Percentiles rank a stretch among this genome's conserved stretches.
Conservation (phyloP, 2,329 filamentous ascomycete genomes). For the Endoconidiophora polonica region DNA sequence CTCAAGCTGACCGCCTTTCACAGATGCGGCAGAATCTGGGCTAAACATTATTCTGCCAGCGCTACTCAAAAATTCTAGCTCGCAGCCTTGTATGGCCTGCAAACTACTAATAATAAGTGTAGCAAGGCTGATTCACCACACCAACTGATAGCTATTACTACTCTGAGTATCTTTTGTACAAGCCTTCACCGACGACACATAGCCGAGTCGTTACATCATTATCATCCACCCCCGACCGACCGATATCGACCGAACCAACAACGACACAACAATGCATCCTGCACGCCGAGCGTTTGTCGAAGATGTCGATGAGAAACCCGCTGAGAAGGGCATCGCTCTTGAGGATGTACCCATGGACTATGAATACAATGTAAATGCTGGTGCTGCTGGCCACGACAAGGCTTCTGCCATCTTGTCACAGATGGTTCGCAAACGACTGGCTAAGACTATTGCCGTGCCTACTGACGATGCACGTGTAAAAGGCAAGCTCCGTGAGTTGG, state of each 20-base stretch:
- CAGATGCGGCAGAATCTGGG: neutral
- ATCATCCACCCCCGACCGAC: neutral
- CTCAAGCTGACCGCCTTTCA: neutral
- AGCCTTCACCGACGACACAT: neutral
- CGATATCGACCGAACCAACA: neutral
- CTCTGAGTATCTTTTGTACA: neutral
- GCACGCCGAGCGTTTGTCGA: conserved; percentile 88
- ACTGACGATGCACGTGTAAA: conserved; percentile 86
- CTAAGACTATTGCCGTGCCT: conserved; percentile 76
- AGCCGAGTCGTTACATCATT: neutral
- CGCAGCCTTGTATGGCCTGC: neutral
- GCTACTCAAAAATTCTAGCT: neutral
- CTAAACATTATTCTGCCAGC: conserved; percentile 2
- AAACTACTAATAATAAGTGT: neutral
- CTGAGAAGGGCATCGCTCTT: conserved; percentile 25
- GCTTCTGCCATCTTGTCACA: conserved; percentile 74
- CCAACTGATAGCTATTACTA: neutral
- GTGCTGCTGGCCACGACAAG: conserved; percentile 52
- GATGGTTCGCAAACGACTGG: conserved; percentile 79
- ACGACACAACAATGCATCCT: conserved; percentile 55
- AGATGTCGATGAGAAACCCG: conserved; percentile 45
- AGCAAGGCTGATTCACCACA: neutral
- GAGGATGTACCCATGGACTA: conserved; percentile 48
- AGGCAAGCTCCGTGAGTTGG: conserved; percentile 61
- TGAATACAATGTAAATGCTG: conserved; percentile 64